Evolutionary conservation across 371 early-diverging fungal genomes (phyloP).

Genomic region (Mucor velutinosus): DNA sequence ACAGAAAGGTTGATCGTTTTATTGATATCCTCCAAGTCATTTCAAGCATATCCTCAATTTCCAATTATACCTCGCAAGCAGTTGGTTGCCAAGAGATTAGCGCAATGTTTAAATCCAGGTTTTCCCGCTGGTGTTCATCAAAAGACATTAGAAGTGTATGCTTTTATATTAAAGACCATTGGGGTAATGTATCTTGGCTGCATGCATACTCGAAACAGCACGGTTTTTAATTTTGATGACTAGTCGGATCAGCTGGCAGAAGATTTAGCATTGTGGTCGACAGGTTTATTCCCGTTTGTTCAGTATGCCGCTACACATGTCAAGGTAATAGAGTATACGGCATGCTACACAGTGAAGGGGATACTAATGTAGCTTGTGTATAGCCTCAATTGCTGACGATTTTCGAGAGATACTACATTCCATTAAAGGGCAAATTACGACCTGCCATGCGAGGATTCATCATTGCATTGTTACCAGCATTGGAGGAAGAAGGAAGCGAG

Average conservation of each 20-base stretch:
- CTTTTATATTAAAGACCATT: conserved; percentile 82
- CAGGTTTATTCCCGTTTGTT: conserved; percentile 91
- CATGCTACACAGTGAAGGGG: too few relatives aligned
- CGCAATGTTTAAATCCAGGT: conserved; percentile 97
- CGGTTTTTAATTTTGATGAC: background rate
- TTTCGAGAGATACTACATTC: conserved; percentile 75
- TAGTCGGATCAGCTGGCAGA: conserved; percentile 74
- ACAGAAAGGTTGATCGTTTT: background rate
- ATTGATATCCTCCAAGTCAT: conserved; percentile 63
- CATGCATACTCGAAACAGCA: background rate
- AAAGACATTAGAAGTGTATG: conserved; percentile 93
- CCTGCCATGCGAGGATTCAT: conserved; percentile 82
- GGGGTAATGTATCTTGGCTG: conserved; percentile 52
- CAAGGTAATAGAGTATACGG: too few relatives aligned
- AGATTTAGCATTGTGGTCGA: conserved; percentile 87
- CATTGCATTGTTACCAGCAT: conserved; percentile 80
- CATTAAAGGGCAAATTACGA: conserved; percentile 68
- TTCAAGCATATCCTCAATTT: conserved; percentile 81
- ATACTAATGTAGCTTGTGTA: background rate
- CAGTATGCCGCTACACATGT: conserved; percentile 84
- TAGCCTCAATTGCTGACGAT: conserved; percentile 81
- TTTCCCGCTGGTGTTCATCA: conserved; percentile 99
- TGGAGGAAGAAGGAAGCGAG: conserved; percentile 93
- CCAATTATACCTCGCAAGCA: conserved; percentile 83
- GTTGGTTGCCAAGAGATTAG: conserved; percentile 92